A percentile compares a stretch with the other conserved stretches of the same genome.
Conservation (phyloP, 164 flowering plant species). For the Warburgia ugandensis region DNA sequence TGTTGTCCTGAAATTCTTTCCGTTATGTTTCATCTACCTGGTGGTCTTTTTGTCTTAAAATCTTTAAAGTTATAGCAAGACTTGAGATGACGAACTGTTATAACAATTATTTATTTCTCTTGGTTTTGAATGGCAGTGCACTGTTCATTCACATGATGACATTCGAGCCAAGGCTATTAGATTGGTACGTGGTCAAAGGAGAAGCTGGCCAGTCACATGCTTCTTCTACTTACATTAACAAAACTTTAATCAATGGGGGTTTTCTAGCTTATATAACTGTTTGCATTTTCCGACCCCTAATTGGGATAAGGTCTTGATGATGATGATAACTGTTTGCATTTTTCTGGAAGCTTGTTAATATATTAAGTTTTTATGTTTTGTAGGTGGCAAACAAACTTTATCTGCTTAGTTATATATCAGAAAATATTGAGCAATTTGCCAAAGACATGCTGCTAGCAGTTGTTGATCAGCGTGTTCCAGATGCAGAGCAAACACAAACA, state of each 20-base stretch:
- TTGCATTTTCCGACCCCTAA: no score
- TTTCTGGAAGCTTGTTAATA: no score
- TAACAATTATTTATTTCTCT: no score
- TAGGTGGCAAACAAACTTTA: constrained; percentile 96
- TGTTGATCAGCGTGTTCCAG: constrained; percentile 43
- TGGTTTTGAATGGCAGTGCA: constrained; percentile 58
- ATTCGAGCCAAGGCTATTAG: constrained; percentile 86
- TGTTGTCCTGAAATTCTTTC: no score
- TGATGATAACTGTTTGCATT: no score
- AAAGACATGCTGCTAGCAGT: constrained; percentile 67
- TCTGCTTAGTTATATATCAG: constrained; percentile 47
- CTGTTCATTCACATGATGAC: constrained; percentile 83
- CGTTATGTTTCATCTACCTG: no score
- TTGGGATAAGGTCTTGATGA: no score
- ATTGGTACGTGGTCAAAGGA: constrained; percentile 46
- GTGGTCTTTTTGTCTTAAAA: no score
- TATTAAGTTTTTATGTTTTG: no score
- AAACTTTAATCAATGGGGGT: neutral
- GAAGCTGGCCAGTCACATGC: neutral
- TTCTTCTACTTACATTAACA: neutral
- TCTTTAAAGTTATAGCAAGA: no score
- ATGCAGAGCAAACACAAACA: constrained; percentile 29
- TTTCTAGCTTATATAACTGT: no score
- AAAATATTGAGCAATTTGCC: constrained; percentile 73
- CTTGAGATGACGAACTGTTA: no score